Percentiles rank a stretch among this genome's conserved stretches.
Evolutionary conservation across 305 asterid species (phyloP).

Genomic region (Fraxinus ornus): DNA sequence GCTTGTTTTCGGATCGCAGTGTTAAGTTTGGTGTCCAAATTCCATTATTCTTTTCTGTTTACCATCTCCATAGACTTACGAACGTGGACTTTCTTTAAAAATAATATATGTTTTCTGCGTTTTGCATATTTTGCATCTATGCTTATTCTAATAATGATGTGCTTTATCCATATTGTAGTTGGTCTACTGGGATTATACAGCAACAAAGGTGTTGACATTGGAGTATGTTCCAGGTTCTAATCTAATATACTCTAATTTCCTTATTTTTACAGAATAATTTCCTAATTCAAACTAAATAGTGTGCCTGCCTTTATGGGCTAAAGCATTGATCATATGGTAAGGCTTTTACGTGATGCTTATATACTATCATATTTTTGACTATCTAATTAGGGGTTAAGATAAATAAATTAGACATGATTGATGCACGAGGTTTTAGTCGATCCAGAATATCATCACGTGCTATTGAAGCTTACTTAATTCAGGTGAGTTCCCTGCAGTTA

Average conservation of each 20-base stretch:
- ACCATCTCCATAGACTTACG: background rate
- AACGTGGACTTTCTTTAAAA: background rate
- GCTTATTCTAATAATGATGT: conserved; percentile 9
- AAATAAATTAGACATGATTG: conserved; percentile 66
- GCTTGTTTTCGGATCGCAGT: background rate
- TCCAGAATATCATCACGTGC: conserved; percentile 82
- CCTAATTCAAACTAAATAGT: background rate
- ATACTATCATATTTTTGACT: conserved; percentile 5
- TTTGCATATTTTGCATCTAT: background rate
- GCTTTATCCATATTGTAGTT: conserved; percentile 41
- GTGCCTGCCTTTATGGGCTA: background rate
- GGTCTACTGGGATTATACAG: conserved; percentile 92
- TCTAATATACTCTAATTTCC: conserved; percentile 3
- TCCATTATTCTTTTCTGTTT: background rate
- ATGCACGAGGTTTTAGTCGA: conserved; percentile 66
- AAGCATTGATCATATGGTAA: background rate
- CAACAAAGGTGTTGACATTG: conserved; percentile 75
- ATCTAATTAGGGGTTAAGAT: conserved; percentile 71
- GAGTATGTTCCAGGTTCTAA: conserved; percentile 87
- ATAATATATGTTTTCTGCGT: background rate
- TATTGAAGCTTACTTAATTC: conserved; percentile 92
- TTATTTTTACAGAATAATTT: background rate
- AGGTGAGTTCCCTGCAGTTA: conserved; percentile 37
- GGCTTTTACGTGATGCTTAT: conserved; percentile 2
- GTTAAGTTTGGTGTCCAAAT: background rate